Conservation (phyloP, 306 rosid genomes). For the Senna tora region DNA sequence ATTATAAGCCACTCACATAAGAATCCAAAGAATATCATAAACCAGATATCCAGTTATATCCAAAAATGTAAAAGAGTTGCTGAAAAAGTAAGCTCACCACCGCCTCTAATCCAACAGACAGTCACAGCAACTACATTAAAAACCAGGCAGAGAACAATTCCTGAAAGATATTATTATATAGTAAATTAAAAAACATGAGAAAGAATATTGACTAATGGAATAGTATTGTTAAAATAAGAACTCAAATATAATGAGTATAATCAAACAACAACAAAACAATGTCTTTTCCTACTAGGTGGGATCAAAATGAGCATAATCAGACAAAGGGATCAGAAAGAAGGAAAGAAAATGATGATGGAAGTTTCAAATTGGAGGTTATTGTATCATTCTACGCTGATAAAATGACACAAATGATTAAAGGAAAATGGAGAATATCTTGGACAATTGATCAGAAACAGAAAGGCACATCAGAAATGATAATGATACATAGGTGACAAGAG, state of each 20-base stretch:
- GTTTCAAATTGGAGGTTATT: not conserved
- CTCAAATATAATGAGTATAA: not conserved
- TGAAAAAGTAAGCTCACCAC: constrained; percentile 59
- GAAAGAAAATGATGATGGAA: not conserved
- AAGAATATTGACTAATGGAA: not conserved
- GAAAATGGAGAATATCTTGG: too few species aligned
- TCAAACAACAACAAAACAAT: too few species aligned
- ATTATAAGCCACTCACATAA: constrained; percentile 37
- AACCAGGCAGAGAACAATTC: constrained; percentile 82
- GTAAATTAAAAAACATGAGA: constrained; percentile 2
- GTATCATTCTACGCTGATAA: not conserved
- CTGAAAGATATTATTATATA: constrained; percentile 49
- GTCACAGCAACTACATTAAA: constrained; percentile 81
- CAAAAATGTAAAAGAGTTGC: constrained; percentile 17
- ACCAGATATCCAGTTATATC: constrained; percentile 3
- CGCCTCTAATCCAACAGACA: constrained; percentile 90
- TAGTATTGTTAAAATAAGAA: constrained; percentile 2
- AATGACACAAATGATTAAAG: not conserved
- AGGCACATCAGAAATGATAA: not conserved
- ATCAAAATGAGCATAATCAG: not conserved
- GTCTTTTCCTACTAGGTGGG: too few species aligned
- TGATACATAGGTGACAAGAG: not conserved
- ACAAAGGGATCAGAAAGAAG: not conserved
- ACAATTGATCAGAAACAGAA: too few species aligned
- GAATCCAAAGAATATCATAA: constrained; percentile 30